Percentiles rank a stretch among this genome's conserved stretches.
These are phyloP conservation scores for Salvia rosmarinus DNA, from an alignment of 257 asterid genomes.

Conservation along the genomic window DNA sequence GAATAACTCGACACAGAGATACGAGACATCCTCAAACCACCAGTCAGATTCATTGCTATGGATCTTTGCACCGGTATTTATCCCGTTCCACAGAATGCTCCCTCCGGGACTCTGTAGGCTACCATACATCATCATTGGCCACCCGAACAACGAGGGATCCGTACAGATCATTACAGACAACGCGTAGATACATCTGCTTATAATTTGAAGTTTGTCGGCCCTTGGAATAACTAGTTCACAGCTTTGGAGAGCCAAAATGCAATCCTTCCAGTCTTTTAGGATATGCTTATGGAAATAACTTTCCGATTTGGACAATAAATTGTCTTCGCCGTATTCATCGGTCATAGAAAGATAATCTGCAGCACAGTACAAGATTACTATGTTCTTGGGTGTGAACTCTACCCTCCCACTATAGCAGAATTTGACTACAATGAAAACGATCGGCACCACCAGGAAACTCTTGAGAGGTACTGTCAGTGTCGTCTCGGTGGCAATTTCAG, in stretches of 20 bases:
- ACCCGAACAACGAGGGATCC: constrained; percentile 87
- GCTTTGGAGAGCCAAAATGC: constrained; percentile 87
- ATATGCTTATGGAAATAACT: constrained; percentile 68
- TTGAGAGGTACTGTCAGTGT: constrained; percentile 47
- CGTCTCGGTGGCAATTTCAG: constrained; percentile 42
- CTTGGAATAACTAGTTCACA: constrained; percentile 67
- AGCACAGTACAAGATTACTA: constrained; percentile 75
- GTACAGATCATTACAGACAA: constrained; percentile 88
- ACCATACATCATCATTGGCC: constrained; percentile 99
- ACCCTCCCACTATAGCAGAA: constrained; percentile 77
- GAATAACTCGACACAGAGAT: constrained; percentile 71
- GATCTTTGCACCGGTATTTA: constrained; percentile 88
- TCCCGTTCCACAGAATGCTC: constrained; percentile 96
- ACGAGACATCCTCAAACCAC: constrained; percentile 95
- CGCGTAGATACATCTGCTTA: constrained; percentile 62
- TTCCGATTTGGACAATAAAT: constrained; percentile 70
- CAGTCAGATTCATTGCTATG: constrained; percentile 78
- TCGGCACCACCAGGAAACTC: constrained; percentile 87
- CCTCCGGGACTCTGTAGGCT: constrained; percentile 97
- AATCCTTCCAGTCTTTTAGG: constrained; percentile 75
- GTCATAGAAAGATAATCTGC: constrained; percentile 89
- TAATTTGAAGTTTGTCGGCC: constrained; percentile 80
- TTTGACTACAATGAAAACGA: constrained; percentile 58
- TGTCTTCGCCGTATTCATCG: constrained; percentile 78
- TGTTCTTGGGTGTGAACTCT: constrained; percentile 73